Conservation (phyloP, 2,329 filamentous ascomycete species). For the Stemphylium vesicarium region DNA sequence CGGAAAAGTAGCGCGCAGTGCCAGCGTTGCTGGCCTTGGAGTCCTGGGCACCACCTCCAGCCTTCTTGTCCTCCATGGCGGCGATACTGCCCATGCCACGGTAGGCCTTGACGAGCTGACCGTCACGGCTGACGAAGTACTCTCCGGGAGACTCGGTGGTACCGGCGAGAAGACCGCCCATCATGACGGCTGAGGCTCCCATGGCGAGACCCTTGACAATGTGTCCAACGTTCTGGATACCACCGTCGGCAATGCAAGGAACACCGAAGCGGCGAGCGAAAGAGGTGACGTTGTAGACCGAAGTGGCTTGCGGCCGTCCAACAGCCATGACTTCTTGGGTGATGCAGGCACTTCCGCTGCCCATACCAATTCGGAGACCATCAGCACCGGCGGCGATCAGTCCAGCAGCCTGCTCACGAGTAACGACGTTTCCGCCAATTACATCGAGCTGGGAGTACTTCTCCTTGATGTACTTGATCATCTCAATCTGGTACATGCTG, state of each 20-base stretch:
- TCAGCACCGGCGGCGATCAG: constrained; percentile 94
- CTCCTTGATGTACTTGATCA: constrained; percentile 95
- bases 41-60: constrained; percentile 74
- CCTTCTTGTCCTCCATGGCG: constrained; percentile 99
- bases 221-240: constrained; percentile 97
- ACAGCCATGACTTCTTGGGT: constrained; percentile 99
- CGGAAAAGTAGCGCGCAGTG: constrained; percentile 97
- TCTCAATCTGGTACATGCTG: constrained; percentile 97
- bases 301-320: constrained; percentile 90
- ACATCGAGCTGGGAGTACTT: constrained; percentile 87
- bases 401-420: constrained; percentile 89
- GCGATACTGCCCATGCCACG: constrained; percentile 99
- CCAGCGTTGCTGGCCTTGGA: constrained; percentile 81
- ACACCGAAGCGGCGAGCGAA: constrained; percentile 95
- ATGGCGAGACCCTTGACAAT: constrained; percentile 98
- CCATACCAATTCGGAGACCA: constrained; percentile 98
- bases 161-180: constrained; percentile 96
- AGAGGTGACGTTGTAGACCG: constrained; percentile 85
- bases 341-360: constrained; percentile 96
- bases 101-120: constrained; percentile 98
- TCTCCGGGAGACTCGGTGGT: constrained; percentile 97
- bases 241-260: constrained; percentile 96
- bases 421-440: constrained; percentile 98
- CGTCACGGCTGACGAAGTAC: constrained; percentile 94
- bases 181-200: constrained; percentile 96